Evolutionary conservation across 2,329 filamentous ascomycete species (phyloP), one percentile per base, ranked within the genome.

Genomic region (Penicillium sp.): DNA sequence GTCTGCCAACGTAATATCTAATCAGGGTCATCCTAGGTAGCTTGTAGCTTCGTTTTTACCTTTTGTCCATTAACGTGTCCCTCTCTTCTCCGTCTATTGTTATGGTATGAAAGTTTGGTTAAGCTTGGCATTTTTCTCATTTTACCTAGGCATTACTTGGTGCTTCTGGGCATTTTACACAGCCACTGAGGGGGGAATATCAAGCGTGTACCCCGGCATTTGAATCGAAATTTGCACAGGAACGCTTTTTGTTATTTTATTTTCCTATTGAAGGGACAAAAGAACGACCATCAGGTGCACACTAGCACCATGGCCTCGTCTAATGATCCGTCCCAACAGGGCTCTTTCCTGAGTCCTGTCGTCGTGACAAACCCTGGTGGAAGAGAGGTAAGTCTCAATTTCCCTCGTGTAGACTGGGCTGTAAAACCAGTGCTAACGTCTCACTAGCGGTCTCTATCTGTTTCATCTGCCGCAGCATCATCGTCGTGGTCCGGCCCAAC

Each of bases 401-500:
- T 8, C 29, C 40, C n/a, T 40, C 27, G 44, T n/a, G 5, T 15
- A 15, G 2, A 40, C 25, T 27, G 12, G 20, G 10, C 32, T 29
- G 25, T 13, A 37, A 42, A 18, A 9, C 18, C 1, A 27, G 15
- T 33, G 46, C 47, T 55, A 45, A 55, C 35, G 5, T 43, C 23
- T 7, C 20, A 12, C 15, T 23, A 58, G 55, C 57, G 54, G 20
- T 60, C 59, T 47, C 27, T 49, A 40, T 61, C 57, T 40, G 45
- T 47, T 20, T 50, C 56, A 44, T 54, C 56, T 25, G 45, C 45
- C n/a, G 47, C 49, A 31, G 49, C 46, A 9, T 61, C 57, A 15
- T 60, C 58, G 13, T 48, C 51, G 5, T 56, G 49, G 48, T 54
- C 57, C 33, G 42, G 52, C 35, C 53, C 53, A 9, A 60, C 57